phyloP scores from a whole-genome alignment of 495 filamentous ascomycete genomes.

The Penicillium odoratum region DNA sequence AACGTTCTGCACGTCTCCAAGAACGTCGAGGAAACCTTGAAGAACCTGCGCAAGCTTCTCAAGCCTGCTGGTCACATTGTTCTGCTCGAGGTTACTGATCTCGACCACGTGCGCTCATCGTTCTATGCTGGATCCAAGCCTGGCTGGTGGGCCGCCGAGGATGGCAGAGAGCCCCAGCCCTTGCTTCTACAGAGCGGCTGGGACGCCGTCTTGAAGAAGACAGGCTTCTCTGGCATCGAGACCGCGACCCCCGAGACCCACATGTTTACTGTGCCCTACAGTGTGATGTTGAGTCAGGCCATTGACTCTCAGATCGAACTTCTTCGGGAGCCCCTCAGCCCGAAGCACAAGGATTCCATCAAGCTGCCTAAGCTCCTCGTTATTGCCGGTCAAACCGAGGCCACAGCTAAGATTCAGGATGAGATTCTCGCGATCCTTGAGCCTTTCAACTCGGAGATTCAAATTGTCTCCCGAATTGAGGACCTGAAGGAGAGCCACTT shows the following conservation, averaged over 20 bases:
- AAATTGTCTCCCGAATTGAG: not conserved
- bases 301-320: not conserved
- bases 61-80: constrained; percentile 22
- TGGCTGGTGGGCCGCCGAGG: constrained; percentile 31
- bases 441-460: not conserved
- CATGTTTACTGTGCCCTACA: not conserved
- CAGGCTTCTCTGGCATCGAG: not conserved
- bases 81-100: constrained; percentile 42
- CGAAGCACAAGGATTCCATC: not conserved
- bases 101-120: constrained; percentile 23
- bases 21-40: not conserved
- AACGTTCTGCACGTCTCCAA: not conserved
- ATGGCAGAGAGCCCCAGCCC: constrained; percentile 8
- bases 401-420: not conserved
- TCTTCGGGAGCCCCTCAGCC: not conserved
- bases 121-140: constrained; percentile 17
- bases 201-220: not conserved
- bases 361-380: not conserved
- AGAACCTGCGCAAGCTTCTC: not conserved
- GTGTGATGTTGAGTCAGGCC: not conserved
- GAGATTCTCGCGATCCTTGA: not conserved
- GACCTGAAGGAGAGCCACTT: not conserved
- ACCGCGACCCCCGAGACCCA: not conserved
- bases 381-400: not conserved
- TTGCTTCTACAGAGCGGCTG: not conserved